Evolutionary conservation across 495 filamentous ascomycete genomes (phyloP), one percentile per base, ranked within the genome.

Genomic region (Durotheca rogersii): DNA sequence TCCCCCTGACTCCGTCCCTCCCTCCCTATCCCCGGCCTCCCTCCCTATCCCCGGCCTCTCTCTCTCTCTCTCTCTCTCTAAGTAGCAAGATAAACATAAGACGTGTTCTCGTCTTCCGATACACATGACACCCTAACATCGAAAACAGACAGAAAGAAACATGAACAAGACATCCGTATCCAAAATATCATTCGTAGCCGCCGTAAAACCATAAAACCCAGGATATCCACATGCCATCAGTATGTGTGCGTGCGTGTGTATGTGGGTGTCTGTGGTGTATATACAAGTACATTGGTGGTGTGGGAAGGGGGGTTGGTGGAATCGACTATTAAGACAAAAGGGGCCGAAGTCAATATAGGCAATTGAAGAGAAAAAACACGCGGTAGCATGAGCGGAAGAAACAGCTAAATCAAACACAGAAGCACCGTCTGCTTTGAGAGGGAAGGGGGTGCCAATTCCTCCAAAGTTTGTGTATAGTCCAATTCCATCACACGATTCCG

Each of bases 251-350:
- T 19, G 37, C 25, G 25, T 51, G n/a, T 47, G 31, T 38, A 37
- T 38, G 4, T 60, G n/a, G n/a, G n/a, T n/a, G n/a, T n/a, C n/a
- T n/a, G n/a, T n/a, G n/a, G n/a, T n/a, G 42, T 47, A 44, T 43
- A 35, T 58, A 62, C 51, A 60, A 56, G 48, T 61, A 46, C 50
- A 54, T 30, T 67, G 38, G 43, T 60, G 12, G n/a, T n/a, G n/a
- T n/a, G n/a, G n/a, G 29, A 18, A 17, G 20, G 16, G 40, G 25
- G 29, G 21, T 27, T 27, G 32, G 43, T 46, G 7, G 27, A 15
- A 16, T 46, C 23, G 39, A 36, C 40, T 25, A 21, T 21, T 30
- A 15, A 33, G 35, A 34, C 15, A 36, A 51, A 34, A 41, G 18
- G 34, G 40, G 45, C 21, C 23, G 20, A 34, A 36, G 20, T 14